Base-by-base conservation (phyloP, 1,284 basidiomycete species). In the Meira nashicola region DNA sequence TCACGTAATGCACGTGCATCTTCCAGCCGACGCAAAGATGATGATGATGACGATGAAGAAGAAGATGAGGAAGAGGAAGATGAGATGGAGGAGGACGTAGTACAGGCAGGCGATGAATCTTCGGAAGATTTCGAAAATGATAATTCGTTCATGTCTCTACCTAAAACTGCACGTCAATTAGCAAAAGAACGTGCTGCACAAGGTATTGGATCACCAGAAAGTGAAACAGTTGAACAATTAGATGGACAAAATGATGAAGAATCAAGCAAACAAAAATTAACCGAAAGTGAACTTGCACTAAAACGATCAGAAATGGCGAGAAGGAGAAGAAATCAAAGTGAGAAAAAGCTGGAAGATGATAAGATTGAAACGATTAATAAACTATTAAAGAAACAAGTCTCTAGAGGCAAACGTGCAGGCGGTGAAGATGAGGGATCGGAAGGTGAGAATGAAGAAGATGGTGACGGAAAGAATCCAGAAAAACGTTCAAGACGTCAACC, bases 271-370 rank as follows among this genome's bases (percentile, higher is more conserved):
- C 87, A 88, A 67, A 83, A 86, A 11, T 81, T 91, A 4, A 92
- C 89, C 15, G 89, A 91, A 68, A 85, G 86, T 0, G 91, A 93
- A 78, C 82, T 90, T 1, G 86, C 88, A 0, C 81, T 92, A 15
- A 84, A 87, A 51, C 83, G 89, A 33, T 89, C 91, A 75, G 91
- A 94, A 79, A 90, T 87, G 0, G 89, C 90, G 0, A 82, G 90
- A 37, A 89, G 91, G 75, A 83, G 91, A 48, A 89, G 86, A 71
- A 89, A 92, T 67, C 82, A 92, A 62, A 87, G 85, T 17, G 91
- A 92, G 79, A 92, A 92, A 82, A 90, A 89, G 78, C 82, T 92
- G 19, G 89, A 93, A 75, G 91, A 94, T 70, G 91, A 94, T 78
- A 93, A 93, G 84, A 90, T 71, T 6, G 76, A 70, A 60, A 85